phyloP scores from a whole-genome alignment of 257 asterid genomes.

The Parsonsia alboflavescens region DNA sequence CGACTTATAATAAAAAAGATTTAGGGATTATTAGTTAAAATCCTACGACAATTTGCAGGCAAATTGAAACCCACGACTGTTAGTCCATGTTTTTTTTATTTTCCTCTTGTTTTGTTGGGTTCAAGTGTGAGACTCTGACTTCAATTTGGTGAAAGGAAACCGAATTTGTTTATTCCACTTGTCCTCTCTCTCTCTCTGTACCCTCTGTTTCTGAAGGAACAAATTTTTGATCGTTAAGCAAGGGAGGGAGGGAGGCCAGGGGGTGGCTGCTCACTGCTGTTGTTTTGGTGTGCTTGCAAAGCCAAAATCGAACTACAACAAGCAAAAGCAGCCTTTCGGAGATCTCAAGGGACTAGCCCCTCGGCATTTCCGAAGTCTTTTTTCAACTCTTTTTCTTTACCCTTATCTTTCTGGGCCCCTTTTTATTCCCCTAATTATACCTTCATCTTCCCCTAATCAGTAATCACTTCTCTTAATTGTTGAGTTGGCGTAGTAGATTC shows the following conservation, averaged over 20 bases:
- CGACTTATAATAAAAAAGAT: too few relatives aligned
- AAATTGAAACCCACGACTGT: too few relatives aligned
- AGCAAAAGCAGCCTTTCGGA: conserved; percentile 64
- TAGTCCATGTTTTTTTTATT: too few relatives aligned
- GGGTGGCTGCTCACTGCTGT: neutral
- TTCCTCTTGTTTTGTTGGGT: too few relatives aligned
- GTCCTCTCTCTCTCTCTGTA: neutral
- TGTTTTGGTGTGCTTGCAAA: conserved; percentile 7
- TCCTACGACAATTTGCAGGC: too few relatives aligned
- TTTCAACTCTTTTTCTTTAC: neutral
- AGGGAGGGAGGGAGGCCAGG: conserved; percentile 8
- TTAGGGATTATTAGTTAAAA: too few relatives aligned
- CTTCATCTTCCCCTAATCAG: neutral
- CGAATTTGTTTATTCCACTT: neutral
- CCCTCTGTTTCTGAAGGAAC: neutral
- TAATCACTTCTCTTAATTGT: neutral
- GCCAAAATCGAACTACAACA: conserved; percentile 1
- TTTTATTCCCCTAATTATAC: neutral
- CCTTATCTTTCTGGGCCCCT: neutral
- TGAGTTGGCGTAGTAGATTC: neutral
- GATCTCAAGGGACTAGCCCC: conserved; percentile 66
- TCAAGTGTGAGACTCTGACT: too few relatives aligned
- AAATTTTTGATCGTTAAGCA: neutral
- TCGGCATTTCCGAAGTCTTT: conserved; percentile 52
- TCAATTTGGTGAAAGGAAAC: too few relatives aligned